Base-by-base conservation (phyloP, 2,329 filamentous ascomycete genomes). In the Westerdykella ornata region DNA sequence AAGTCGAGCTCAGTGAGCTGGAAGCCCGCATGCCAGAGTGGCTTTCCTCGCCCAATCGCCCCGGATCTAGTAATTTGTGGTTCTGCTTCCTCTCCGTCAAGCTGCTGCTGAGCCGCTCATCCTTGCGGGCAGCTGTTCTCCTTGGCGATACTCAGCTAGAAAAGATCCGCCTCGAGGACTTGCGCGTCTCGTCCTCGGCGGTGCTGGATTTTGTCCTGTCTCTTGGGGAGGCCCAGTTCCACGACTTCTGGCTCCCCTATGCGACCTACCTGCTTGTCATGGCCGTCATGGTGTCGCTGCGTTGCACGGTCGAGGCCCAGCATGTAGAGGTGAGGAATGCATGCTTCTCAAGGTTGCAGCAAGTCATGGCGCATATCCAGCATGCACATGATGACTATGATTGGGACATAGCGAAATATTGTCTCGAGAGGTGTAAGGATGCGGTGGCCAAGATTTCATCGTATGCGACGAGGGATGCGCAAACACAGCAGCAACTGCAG, bases 391-490 rank as follows among this genome's bases (percentile, higher is more conserved):
- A 71, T 20, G 69, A 74, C 38, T 70, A 74, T 49, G 69, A 73
- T 37, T 78, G 75, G 74, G 75, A 78, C 46, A 67, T 77, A 7
- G 74, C 74, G 6, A 70, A 73, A 37, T 76, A 75, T 57, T 76
- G 72, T 34, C 57, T 77, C 3, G 72, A 77, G 32, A 46, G 65
- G 15, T 68, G 64, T 38, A 53, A 59, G 3, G 63, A 64, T 43
- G 53, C 65, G 0, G 63, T 69, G 13, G 49, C 53, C 5, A 62
- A 57, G 39, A 62, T 69, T n/a, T 60, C 59, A 5, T 53, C 55
- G 9, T 39, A 29, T 17, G 37, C 37, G n/a, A 30, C 15, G 9
- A 14, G 12, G 16, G 37, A 38, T 29, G 37, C 19, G 5, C 12
- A n/a, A 14, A n/a, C 9, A 33, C n/a, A 15, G 30, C 30, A 33